These are phyloP conservation scores for Russula virescens DNA, from an alignment of 768 basidiomycete genomes.

Conservation along the genomic window DNA sequence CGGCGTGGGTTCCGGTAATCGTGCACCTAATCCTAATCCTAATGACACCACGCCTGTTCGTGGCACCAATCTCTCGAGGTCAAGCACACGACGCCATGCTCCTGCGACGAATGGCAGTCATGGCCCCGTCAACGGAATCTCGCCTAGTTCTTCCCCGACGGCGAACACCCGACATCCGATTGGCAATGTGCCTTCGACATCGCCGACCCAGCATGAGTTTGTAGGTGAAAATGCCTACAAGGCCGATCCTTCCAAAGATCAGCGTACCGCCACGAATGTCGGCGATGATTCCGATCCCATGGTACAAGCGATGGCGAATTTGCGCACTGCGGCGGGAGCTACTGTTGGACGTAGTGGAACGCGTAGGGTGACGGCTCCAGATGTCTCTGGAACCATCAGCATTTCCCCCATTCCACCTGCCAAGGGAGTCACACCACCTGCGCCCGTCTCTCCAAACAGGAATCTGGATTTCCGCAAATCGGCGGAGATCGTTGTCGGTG, in stretches of 20 bases:
- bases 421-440: slow-evolving; percentile 22
- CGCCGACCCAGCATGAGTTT: slow-evolving; percentile 47
- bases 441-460: slow-evolving; percentile 24
- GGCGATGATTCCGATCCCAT: slow-evolving; percentile 37
- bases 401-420: slow-evolving; percentile 18
- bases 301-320: slow-evolving; percentile 34
- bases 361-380: slow-evolving; percentile 24
- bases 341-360: slow-evolving; percentile 28
- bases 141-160: slow-evolving; percentile 17
- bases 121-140: slow-evolving; percentile 7
- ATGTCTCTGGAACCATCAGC: slow-evolving; percentile 5
- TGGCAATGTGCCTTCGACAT: neutral
- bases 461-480: slow-evolving; percentile 64
- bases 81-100: slow-evolving; percentile 23
- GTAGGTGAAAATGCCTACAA: slow-evolving; percentile 63
- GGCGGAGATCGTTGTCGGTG: slow-evolving; percentile 74
- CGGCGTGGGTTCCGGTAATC: slow-evolving; percentile 65
- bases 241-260: slow-evolving; percentile 60
- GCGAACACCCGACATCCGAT: neutral
- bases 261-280: slow-evolving; percentile 33
- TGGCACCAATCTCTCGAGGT: slow-evolving; percentile 31
- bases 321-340: slow-evolving; percentile 29
- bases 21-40: slow-evolving; percentile 33
- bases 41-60: slow-evolving; percentile 30
- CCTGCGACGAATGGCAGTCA: slow-evolving; percentile 9